A percentile compares a stretch with the other conserved stretches of the same genome.
Conservation (phyloP, 768 basidiomycete species). For the Lentinula edodes region DNA sequence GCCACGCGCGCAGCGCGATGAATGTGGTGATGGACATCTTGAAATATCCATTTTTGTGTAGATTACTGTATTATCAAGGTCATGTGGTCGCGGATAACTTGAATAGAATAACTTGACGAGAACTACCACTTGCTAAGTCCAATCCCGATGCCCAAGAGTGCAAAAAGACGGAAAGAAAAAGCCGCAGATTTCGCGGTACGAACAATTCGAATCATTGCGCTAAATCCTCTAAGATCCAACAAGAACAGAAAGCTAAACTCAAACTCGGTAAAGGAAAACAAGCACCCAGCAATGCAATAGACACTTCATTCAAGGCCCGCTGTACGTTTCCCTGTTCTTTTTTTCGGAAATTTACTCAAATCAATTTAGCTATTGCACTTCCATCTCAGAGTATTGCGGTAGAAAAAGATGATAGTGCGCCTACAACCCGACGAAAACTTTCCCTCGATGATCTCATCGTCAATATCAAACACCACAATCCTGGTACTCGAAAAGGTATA, state of each 20-base stretch:
- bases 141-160: slow-evolving; percentile 70
- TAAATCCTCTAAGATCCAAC: slow-evolving; percentile 1
- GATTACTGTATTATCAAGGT: too few species aligned
- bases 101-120: neutral
- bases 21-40: too few species aligned
- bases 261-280: slow-evolving; percentile 96
- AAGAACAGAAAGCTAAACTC: slow-evolving; percentile 81
- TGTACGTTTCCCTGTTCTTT: slow-evolving; percentile 47
- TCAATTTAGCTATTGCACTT: slow-evolving; percentile 72
- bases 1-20: too few species aligned
- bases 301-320: slow-evolving; percentile 93
- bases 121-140: neutral
- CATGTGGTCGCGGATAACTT: neutral
- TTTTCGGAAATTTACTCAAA: slow-evolving; percentile 3
- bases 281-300: slow-evolving; percentile 74
- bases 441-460: slow-evolving; percentile 71
- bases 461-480: slow-evolving; percentile 81
- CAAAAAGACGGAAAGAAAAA: slow-evolving; percentile 84
- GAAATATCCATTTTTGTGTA: too few species aligned
- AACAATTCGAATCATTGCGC: neutral
- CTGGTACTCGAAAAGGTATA: slow-evolving; percentile 67
- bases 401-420: slow-evolving; percentile 49
- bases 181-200: slow-evolving; percentile 81
- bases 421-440: slow-evolving; percentile 72
- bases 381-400: slow-evolving; percentile 75